These are phyloP conservation scores for Rhodotorula glutinis DNA, from an alignment of 1,284 basidiomycete species.

Conservation along the genomic window DNA sequence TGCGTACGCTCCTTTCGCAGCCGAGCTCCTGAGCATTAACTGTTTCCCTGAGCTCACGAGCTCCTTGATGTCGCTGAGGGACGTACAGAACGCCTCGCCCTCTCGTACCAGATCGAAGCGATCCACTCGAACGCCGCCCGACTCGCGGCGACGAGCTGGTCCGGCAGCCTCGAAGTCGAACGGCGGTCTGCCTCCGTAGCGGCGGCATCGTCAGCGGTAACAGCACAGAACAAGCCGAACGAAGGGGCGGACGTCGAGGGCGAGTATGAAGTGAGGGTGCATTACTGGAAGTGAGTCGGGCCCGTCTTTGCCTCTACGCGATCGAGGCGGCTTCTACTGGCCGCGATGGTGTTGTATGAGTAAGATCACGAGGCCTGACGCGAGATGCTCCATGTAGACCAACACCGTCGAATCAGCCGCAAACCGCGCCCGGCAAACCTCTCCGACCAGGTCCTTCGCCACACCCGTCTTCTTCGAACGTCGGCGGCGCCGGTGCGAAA, in stretches of 20 bases:
- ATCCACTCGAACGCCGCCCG: conserved; percentile 18
- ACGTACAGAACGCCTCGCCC: conserved; percentile 30
- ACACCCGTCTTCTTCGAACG: background rate
- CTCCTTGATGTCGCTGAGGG: too few species aligned
- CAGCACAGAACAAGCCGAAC: too few species aligned
- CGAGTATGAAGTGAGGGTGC: conserved; percentile 16
- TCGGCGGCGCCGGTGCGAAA: background rate
- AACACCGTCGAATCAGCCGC: too few species aligned
- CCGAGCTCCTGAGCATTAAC: too few species aligned
- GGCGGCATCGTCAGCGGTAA: background rate
- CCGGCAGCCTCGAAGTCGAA: conserved; percentile 22
- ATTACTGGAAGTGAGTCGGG: conserved; percentile 34
- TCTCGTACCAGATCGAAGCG: conserved; percentile 37
- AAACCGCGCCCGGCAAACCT: too few species aligned
- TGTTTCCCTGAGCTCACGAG: too few species aligned
- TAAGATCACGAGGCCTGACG: too few species aligned
- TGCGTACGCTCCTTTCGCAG: conserved; percentile 16
- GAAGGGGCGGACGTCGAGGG: background rate
- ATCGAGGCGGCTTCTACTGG: too few species aligned
- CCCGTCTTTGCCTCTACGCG: background rate
- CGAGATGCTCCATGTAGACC: too few species aligned
- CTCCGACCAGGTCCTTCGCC: too few species aligned
- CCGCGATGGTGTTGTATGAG: too few species aligned
- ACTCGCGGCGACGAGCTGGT: conserved; percentile 28
- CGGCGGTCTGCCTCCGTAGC: background rate